These are phyloP conservation scores for Alternaria incomplexa DNA, from an alignment of 2,329 filamentous ascomycete species.

Conservation along the genomic window DNA sequence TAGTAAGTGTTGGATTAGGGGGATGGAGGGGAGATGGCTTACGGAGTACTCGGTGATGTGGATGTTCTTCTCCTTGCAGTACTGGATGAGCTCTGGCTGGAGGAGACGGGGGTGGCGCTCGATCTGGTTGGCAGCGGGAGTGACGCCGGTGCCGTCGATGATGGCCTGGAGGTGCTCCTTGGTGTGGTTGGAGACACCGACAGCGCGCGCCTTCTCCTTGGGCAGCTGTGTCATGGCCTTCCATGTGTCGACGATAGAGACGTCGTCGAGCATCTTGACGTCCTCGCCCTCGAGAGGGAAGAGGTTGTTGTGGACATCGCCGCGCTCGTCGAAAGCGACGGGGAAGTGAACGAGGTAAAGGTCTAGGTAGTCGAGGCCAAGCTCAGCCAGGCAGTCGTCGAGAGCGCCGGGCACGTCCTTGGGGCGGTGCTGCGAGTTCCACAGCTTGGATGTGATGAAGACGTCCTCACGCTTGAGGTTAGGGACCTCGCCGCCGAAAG, in stretches of 20 bases:
- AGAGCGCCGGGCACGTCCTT: slow-evolving; percentile 72
- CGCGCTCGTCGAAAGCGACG: slow-evolving; percentile 59
- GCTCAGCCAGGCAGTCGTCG: slow-evolving; percentile 75
- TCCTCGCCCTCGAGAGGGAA: slow-evolving; percentile 30
- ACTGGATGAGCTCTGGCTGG: slow-evolving; percentile 37
- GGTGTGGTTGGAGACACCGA: slow-evolving; percentile 41
- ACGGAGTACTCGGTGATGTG: slow-evolving; percentile 41
- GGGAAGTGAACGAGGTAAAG: slow-evolving; percentile 80
- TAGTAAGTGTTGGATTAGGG: slow-evolving; percentile 64
- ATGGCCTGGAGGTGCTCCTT: slow-evolving; percentile 57
- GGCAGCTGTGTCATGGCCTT: slow-evolving; percentile 49
- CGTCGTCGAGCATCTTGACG: slow-evolving; percentile 58
- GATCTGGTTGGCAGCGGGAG: slow-evolving; percentile 39
- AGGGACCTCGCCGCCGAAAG: slow-evolving; percentile 56
- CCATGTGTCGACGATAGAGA: slow-evolving; percentile 56
- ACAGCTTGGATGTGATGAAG: slow-evolving; percentile 75
- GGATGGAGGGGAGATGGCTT: neutral
- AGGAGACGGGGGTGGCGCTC: slow-evolving; percentile 39
- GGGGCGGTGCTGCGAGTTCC: slow-evolving; percentile 83
- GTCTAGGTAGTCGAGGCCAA: slow-evolving; percentile 85
- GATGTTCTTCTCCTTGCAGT: slow-evolving; percentile 39
- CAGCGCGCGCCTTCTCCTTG: slow-evolving; percentile 42
- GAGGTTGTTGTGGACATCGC: slow-evolving; percentile 40
- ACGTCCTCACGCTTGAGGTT: slow-evolving; percentile 48
- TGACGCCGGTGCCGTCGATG: slow-evolving; percentile 53